Base-by-base conservation (phyloP, 2,329 filamentous ascomycete species). In the Atkinsonella texensis region DNA sequence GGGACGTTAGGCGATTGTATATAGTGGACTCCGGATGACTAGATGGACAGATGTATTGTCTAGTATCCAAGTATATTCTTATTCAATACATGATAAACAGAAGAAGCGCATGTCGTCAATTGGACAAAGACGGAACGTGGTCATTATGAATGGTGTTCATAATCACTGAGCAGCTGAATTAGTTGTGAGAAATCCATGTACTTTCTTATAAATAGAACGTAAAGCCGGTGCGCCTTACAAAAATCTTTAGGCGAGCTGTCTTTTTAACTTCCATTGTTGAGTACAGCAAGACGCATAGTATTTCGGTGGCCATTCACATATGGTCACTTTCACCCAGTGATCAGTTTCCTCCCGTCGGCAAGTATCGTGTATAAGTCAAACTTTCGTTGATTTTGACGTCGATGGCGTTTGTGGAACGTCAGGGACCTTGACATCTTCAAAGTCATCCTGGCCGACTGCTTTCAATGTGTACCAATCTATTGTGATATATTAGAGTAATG, bases 371-470 rank as follows among this genome's bases (percentile, higher is more conserved):
- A 18, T 42, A 15, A 15, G 28, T 17, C 38, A 9, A 13, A 31
- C 38, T 9, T 31, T 40, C 28, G 11, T 56, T 57, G 60, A 67
- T 54, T 65, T 68, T 33, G 63, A 54, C 44, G 70, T 65, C 40
- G 70, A 62, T n/a, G 72, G 67, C 54, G 75, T 70, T 48, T 70
- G 67, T 46, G 87, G 84, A 49, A 78, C 74, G 65, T 88, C 86
- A 31, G 93, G 93, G 39, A 97, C 84, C 65, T 89, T 84, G 60
- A 97, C 90, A 65, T 98, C 93, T 53, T 90, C 87, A 72, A 98
- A 98, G 59, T 96, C 88, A 68, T 97, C 93, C 70, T 97, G 93
- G 43, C 91, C 89, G 63, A 98, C 87, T 51, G 88, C 89, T 58
- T 76, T 80, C 65, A 98, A 85, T 4, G 79, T 81, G 63, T 81